phyloP scores from a whole-genome alignment of 2,329 filamentous ascomycete genomes.

The Clathrospora elynae region DNA sequence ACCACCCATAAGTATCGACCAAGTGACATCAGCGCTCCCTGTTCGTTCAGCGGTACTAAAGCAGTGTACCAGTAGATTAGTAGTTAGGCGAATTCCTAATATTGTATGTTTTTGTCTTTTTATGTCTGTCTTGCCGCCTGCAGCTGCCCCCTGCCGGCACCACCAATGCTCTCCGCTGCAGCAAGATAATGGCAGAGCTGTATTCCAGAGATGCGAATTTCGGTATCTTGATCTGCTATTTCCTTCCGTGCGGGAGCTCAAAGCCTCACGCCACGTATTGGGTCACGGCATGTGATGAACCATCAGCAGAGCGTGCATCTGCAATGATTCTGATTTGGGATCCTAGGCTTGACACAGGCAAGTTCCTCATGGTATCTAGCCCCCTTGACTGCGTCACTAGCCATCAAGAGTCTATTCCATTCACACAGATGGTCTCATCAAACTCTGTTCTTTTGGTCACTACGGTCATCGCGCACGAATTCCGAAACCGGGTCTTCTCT shows the following conservation, averaged over 20 bases:
- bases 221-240: no score
- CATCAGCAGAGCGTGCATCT: not conserved
- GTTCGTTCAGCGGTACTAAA: no score
- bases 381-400: not conserved
- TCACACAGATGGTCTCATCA: slow-evolving; percentile 4
- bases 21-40: no score
- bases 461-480: slow-evolving; percentile 3
- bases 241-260: not conserved
- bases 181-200: no score
- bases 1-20: no score
- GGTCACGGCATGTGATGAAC: not conserved
- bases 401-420: not conserved
- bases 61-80: no score
- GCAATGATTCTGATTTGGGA: not conserved
- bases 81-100: no score
- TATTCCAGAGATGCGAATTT: no score
- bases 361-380: not conserved
- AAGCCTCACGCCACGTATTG: not conserved
- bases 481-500: slow-evolving; percentile 2
- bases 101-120: no score
- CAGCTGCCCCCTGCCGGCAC: no score
- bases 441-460: slow-evolving; percentile 3
- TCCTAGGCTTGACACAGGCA: not conserved
- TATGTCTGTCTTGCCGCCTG: no score
- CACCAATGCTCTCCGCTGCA: no score